Evolutionary conservation across 257 asterid genomes (phyloP), one percentile per base, ranked within the genome.

Genomic region (Solanum peruvianum): DNA sequence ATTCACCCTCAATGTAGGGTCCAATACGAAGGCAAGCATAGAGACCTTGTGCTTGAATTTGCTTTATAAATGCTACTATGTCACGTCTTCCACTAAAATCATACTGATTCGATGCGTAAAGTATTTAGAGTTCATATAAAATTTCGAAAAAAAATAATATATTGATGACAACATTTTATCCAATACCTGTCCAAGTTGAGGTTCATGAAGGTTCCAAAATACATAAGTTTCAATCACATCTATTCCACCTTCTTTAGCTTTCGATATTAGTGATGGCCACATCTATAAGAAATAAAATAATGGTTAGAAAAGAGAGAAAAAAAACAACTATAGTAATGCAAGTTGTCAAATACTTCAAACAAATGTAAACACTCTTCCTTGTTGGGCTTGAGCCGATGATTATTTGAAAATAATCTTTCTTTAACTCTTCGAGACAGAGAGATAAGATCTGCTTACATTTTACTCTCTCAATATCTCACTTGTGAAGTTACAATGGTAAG

Each of bases 151-250:
- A 9, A 47, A 14, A 31, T 31, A 31, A 31, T 31, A 31, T 60
- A 62, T 62, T 62, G 31, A n/a, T 62, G 7, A 62, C 15, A 62
- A 62, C 31, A n/a, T n/a, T 23, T 62, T 62, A n/a, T n/a, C 14
- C 15, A 64, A 39, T 27, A 95, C 98, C 92, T 94, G 92, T 58
- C 98, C 97, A 9, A 86, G 93, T 78, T 88, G 90, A 49, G 97
- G 96, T 85, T 96, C 99, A 44, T 96, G 98, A 12, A 95, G 89
- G 88, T 95, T 92, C 99, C 98, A 96, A 88, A 96, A 96, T 5
- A 94, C 97, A 39, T 96, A 96, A 2, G 99, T 96, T 72, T 93
- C 96, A 60, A 96, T 96, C 6, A 91, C 94, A 78, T 93, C 93
- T 1, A 96, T 39, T 56, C 99, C 99, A 5, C 99, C 99, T 14